Evolutionary conservation across 371 early-diverging fungal species (phyloP).

Genomic region (Mucor racemosus): DNA sequence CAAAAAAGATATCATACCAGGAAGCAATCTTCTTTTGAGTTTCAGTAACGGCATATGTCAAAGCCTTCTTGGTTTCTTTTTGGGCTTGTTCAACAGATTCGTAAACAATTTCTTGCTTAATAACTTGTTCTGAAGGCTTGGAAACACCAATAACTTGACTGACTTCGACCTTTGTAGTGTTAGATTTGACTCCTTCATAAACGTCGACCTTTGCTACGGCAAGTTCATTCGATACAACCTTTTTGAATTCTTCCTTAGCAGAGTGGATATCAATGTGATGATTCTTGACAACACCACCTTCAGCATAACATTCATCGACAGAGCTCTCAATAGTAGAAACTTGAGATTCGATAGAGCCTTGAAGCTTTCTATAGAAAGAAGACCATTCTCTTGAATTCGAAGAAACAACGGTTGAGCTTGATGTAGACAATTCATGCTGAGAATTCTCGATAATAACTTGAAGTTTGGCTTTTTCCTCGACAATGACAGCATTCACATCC

Average conservation of each 20-base stretch:
- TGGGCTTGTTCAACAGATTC: slow-evolving; percentile 27
- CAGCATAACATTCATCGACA: slow-evolving; percentile 13
- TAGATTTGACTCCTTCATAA: slow-evolving; percentile 4
- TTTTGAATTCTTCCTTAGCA: slow-evolving; percentile 15
- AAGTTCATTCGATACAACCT: slow-evolving; percentile 1
- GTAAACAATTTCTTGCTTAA: slow-evolving; percentile 18
- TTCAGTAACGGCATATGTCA: not conserved
- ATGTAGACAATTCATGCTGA: slow-evolving; percentile 2
- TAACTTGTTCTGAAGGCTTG: slow-evolving; percentile 5
- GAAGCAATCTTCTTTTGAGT: slow-evolving; percentile 17
- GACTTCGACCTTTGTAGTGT: not conserved
- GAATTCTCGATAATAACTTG: slow-evolving; percentile 13
- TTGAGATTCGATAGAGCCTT: slow-evolving; percentile 16
- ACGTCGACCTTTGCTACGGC: slow-evolving; percentile 18
- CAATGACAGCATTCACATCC: slow-evolving; percentile 15
- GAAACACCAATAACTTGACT: not conserved
- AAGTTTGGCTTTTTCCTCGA: slow-evolving; percentile 15
- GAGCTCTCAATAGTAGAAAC: slow-evolving; percentile 17
- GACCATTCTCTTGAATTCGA: not conserved
- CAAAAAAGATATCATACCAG: slow-evolving; percentile 27
- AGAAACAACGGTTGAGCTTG: not conserved
- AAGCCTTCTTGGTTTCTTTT: slow-evolving; percentile 12
- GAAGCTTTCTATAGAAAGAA: slow-evolving; percentile 18
- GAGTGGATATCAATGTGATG: slow-evolving; percentile 13
- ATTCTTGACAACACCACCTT: not conserved